Evolutionary conservation across 2,329 filamentous ascomycete genomes (phyloP), one percentile per base, ranked within the genome.

Genomic region (Diaporthe velutina): DNA sequence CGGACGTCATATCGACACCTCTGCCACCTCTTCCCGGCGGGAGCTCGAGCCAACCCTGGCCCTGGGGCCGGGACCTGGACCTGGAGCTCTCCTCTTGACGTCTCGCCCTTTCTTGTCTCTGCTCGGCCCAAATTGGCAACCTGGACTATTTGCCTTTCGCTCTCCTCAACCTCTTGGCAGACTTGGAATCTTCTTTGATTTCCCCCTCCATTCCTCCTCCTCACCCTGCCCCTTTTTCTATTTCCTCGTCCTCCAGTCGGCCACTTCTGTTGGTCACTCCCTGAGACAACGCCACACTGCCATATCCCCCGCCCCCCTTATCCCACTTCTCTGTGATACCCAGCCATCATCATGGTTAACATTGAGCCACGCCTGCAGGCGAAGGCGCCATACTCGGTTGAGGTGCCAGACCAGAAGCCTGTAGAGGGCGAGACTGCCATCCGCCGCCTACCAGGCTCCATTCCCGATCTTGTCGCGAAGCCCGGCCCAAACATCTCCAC

Each of bases 361-460:
- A 74, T 74, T 17, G 57, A 72, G 35, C 74, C 74, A 52, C 88
- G 88, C 77, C 87, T 90, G 81, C 81, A 83, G 78, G 92, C 90
- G 81, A 90, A 89, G 81, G 85, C 87, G 25, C 93, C 93, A 35
- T 94, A 92, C 85, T 90, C 92, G 28, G 88, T 94, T 81, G 93
- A 95, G 80, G 91, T 88, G 8, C 87, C 93, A 25, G 92, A 90
- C 79, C 89, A 87, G 76, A 84, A 90, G 80, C 89, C 91, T 77
- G 87, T 91, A 78, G 86, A 91, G 50, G 94, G 94, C 83, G 94
- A 96, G 86, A 95, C 94, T 22, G 90, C 93, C 76, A 92, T 94
- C 48, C 92, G 93, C 79, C 89, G 94, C 73, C 90, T 94, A 81
- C 89, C 90, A 10, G 80, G 84, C 33, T 87, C 91, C 78, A 90